Evolutionary conservation across 805 yeast genomes (phyloP).

Genomic region (Hanseniaspora guilliermondii): DNA sequence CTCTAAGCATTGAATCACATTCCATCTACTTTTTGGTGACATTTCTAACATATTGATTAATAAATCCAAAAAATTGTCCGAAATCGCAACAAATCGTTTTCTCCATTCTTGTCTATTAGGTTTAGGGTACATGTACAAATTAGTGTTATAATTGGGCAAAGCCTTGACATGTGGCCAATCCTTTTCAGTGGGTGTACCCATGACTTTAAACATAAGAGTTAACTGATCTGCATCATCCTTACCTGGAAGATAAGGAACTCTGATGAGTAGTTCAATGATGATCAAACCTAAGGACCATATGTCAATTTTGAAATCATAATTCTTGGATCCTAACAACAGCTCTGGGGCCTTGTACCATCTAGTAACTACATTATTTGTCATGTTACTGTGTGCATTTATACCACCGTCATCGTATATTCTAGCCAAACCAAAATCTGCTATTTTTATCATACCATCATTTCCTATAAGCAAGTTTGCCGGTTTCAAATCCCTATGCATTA

Average conservation of each 20-base stretch:
- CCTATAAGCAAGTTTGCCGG: conserved; percentile 83
- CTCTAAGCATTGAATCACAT: conserved; percentile 48
- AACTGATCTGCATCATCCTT: conserved; percentile 79
- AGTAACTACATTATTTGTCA: conserved; percentile 92
- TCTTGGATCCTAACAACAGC: conserved; percentile 71
- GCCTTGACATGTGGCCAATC: conserved; percentile 83
- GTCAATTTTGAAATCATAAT: conserved; percentile 82
- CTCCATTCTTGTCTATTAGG: conserved; percentile 72
- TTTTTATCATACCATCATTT: conserved; percentile 74
- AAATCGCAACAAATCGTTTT: conserved; percentile 79
- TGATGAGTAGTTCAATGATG: conserved; percentile 88
- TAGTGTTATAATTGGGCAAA: conserved; percentile 57
- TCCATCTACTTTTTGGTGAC: conserved; percentile 67
- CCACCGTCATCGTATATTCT: conserved; percentile 46
- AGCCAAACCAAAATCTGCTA: conserved; percentile 97
- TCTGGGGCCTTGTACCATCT: conserved; percentile 98
- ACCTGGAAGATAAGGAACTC: conserved; percentile 93
- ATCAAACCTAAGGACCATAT: conserved; percentile 95
- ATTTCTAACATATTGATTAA: conserved; percentile 59
- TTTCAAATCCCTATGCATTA: conserved; percentile 84
- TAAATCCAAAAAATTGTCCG: conserved; percentile 67
- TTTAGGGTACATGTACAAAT: conserved; percentile 63
- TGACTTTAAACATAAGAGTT: conserved; percentile 84
- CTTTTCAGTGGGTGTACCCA: conserved; percentile 90
- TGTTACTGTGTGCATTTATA: conserved; percentile 22